phyloP scores from a whole-genome alignment of 2,329 filamentous ascomycete species.

The Xylariaceae sp. region DNA sequence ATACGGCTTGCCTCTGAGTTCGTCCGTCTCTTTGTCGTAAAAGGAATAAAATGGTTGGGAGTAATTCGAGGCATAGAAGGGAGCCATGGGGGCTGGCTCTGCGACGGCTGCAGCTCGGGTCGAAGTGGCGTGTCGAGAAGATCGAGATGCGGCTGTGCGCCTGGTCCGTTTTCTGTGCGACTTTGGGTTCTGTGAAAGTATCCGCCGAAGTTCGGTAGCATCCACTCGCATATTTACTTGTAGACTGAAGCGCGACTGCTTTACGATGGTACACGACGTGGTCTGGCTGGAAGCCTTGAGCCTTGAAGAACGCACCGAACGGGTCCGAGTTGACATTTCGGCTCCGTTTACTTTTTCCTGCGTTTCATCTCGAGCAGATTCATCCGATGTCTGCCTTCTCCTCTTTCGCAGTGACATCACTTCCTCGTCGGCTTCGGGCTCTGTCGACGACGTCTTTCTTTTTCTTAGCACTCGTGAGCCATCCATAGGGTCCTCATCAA shows the following conservation, averaged over 20 bases:
- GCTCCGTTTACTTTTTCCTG: constrained; percentile 40
- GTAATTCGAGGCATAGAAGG: constrained; percentile 63
- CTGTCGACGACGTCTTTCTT: constrained; percentile 76
- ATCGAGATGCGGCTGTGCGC: constrained; percentile 39
- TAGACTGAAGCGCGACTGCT: constrained; percentile 46
- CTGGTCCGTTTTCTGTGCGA: constrained; percentile 55
- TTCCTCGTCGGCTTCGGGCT: constrained; percentile 63
- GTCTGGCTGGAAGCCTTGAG: constrained; percentile 49
- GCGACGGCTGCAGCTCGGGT: constrained; percentile 34
- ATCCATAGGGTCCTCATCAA: constrained; percentile 74
- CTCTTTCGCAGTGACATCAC: constrained; percentile 57
- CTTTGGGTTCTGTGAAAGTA: constrained; percentile 61
- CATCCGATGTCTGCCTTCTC: constrained; percentile 51
- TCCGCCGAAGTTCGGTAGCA: constrained; percentile 60
- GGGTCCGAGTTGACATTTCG: constrained; percentile 40
- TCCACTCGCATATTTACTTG: constrained; percentile 63
- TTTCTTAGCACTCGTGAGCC: constrained; percentile 79
- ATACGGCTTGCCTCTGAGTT: constrained; percentile 90
- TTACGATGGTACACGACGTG: constrained; percentile 46
- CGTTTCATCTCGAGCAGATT: constrained; percentile 38
- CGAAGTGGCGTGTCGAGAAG: constrained; percentile 35
- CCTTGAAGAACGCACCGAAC: constrained; percentile 61
- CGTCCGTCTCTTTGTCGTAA: constrained; percentile 85
- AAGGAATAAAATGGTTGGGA: constrained; percentile 85
- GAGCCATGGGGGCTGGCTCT: constrained; percentile 53